Conservation (phyloP, 129 eudicot genomes). For the Tagetes patula region DNA sequence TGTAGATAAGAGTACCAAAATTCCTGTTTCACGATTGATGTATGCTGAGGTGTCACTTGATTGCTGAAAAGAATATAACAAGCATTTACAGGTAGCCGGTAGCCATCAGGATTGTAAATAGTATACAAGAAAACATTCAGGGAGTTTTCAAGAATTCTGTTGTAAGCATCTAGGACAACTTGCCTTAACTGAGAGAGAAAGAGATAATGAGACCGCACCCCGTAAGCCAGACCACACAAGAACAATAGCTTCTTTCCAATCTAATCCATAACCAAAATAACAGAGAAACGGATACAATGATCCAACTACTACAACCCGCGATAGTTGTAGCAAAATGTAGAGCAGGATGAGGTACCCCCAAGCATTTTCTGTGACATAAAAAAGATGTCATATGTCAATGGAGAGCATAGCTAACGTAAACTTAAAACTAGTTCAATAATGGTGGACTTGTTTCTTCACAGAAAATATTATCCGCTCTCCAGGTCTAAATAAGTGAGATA, state of each 20-base stretch:
- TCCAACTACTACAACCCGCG: conserved; percentile 64
- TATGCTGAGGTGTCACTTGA: conserved; percentile 51
- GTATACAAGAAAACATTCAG: background rate
- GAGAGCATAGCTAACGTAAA: background rate
- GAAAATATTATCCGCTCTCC: background rate
- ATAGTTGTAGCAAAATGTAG: conserved; percentile 64
- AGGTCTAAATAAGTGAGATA: background rate
- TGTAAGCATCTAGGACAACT: conserved; percentile 25
- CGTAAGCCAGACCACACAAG: conserved; percentile 88
- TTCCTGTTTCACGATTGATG: conserved; percentile 69
- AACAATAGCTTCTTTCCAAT: conserved; percentile 88
- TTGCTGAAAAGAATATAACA: conserved; percentile 54
- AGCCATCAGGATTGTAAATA: background rate
- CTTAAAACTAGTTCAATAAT: background rate
- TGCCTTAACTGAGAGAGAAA: conserved; percentile 86
- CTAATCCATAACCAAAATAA: conserved; percentile 86
- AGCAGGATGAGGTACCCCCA: conserved; percentile 94
- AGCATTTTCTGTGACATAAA: conserved; percentile 46
- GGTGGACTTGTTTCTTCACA: background rate
- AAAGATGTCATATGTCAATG: conserved; percentile 7
- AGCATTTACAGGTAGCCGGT: background rate
- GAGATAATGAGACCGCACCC: conserved; percentile 90
- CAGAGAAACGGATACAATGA: conserved; percentile 64
- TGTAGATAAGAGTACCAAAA: conserved; percentile 51
- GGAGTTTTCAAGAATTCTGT: background rate